Evolutionary conservation across 208 protist genomes (phyloP).

Genomic region (Blechomonas ayalai): DNA sequence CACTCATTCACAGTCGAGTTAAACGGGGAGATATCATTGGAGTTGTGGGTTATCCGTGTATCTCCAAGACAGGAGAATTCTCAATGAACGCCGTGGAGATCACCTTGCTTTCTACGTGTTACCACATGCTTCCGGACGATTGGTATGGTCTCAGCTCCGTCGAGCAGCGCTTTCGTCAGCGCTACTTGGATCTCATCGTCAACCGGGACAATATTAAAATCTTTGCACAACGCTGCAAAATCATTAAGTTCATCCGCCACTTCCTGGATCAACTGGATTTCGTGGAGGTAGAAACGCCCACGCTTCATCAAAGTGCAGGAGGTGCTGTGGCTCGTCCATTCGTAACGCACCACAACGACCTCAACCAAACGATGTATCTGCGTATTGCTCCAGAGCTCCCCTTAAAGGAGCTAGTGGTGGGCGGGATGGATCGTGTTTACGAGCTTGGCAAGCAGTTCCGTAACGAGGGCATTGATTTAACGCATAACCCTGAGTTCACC

Average conservation of each 20-base stretch:
- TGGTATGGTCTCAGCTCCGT: conserved; percentile 91
- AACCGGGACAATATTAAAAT: conserved; percentile 93
- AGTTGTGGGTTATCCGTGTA: conserved; percentile 86
- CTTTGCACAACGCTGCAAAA: conserved; percentile 90
- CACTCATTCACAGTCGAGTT: conserved; percentile 76
- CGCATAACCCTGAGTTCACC: conserved; percentile 99
- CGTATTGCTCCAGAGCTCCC: conserved; percentile 99
- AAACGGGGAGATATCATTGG: conserved; percentile 99
- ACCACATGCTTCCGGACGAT: conserved; percentile 97
- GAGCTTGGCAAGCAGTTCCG: conserved; percentile 99
- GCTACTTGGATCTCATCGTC: conserved; percentile 99
- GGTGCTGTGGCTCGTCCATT: conserved; percentile 99
- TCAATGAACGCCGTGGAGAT: conserved; percentile 83
- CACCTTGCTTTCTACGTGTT: conserved; percentile 94
- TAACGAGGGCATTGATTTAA: conserved; percentile 98
- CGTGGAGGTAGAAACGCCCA: conserved; percentile 98
- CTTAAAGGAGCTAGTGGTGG: conserved; percentile 99
- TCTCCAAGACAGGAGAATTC: conserved; percentile 88
- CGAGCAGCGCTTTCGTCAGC: conserved; percentile 95
- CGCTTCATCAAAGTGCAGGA: conserved; percentile 98
- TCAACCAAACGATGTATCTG: conserved; percentile 98
- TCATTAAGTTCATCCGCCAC: conserved; percentile 97
- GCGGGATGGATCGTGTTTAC: conserved; percentile 99
- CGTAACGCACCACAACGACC: conserved; percentile 99
- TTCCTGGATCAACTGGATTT: conserved; percentile 96